These are phyloP conservation scores for Dothidotthia symphoricarpi DNA, from an alignment of 2,329 filamentous ascomycete species.

Conservation along the genomic window DNA sequence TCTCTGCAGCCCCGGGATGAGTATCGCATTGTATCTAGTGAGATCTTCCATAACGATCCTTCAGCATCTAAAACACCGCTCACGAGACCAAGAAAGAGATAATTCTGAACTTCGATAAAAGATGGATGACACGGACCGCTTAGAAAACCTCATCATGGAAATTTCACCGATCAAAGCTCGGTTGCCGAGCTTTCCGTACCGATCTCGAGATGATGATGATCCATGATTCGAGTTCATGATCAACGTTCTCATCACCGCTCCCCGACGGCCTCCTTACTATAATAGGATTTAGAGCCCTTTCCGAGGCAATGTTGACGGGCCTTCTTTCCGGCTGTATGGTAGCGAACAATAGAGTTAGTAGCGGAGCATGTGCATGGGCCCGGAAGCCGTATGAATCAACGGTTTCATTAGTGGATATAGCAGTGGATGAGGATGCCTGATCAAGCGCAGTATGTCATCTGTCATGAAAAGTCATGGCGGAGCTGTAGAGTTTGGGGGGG, in stretches of 20 bases:
- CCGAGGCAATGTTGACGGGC: constrained; percentile 20
- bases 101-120: constrained; percentile 2
- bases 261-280: constrained; percentile 14
- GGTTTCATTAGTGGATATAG: constrained; percentile 4
- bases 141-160: background rate
- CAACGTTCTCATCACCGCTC: constrained; percentile 10
- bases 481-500: constrained; percentile 1
- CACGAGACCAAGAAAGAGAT: background rate
- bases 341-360: constrained; percentile 17
- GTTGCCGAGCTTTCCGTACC: constrained; percentile 5
- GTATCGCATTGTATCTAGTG: too few relatives aligned
- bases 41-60: too few relatives aligned
- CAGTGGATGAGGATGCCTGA: background rate
- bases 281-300: constrained; percentile 10
- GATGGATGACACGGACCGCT: too few relatives aligned
- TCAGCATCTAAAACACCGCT: too few relatives aligned
- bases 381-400: constrained; percentile 3
- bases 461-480: constrained; percentile 3
- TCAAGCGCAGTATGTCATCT: constrained; percentile 5
- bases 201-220: background rate
- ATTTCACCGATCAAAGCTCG: constrained; percentile 6
- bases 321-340: constrained; percentile 25
- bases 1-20: too few relatives aligned
- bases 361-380: background rate
- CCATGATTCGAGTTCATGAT: constrained; percentile 15